Evolutionary conservation across 129 eudicot species (phyloP).

Genomic region (Flaveria linearis): DNA sequence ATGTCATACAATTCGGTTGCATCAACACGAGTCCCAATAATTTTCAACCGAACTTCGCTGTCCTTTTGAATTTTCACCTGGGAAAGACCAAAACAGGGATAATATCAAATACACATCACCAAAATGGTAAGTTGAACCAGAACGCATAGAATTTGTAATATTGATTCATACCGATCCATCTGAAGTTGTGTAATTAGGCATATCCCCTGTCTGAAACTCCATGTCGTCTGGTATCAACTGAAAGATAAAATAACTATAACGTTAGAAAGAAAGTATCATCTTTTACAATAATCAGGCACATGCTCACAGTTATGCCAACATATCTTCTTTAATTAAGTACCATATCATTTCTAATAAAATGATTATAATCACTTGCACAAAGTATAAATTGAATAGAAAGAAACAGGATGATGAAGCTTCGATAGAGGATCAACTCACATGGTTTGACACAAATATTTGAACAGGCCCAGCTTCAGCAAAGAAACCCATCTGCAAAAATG

Average conservation of each 20-base stretch:
- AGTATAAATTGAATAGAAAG: background rate
- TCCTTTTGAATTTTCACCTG: conserved; percentile 94
- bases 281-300: background rate
- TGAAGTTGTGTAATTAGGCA: conserved; percentile 90
- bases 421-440: conserved; percentile 50
- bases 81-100: conserved; percentile 12
- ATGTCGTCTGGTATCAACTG: conserved; percentile 97
- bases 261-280: background rate
- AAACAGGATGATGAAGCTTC: conserved; percentile 1
- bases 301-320: no score
- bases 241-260: background rate
- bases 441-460: conserved; percentile 94
- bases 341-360: background rate
- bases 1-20: conserved; percentile 83
- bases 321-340: background rate
- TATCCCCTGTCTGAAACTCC: conserved; percentile 92
- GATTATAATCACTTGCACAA: background rate
- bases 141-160: background rate
- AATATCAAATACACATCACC: conserved; percentile 7
- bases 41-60: conserved; percentile 88
- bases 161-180: conserved; percentile 77
- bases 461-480: conserved; percentile 99
- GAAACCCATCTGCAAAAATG: conserved; percentile 84
- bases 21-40: conserved; percentile 93
- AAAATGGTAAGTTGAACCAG: background rate